Conservation (phyloP, 1,284 basidiomycete species). For the Ustilago bromivora region DNA sequence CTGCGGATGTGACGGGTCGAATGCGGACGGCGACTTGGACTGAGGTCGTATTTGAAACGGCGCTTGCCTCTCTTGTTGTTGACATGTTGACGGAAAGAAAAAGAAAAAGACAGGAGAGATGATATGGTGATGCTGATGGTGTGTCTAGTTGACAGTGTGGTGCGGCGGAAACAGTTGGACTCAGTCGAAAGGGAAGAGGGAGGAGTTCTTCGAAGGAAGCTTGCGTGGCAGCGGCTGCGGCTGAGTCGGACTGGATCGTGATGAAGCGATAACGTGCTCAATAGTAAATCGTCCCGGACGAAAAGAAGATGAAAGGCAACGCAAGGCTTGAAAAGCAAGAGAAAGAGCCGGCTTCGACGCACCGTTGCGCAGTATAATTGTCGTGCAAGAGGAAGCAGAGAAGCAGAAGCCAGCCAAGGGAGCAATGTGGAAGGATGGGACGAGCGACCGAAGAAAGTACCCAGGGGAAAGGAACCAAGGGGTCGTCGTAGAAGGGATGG, state of each 20-base stretch:
- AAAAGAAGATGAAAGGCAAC: background rate
- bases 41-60: slow-evolving; percentile 29
- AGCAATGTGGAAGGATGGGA: background rate
- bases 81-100: slow-evolving; percentile 16
- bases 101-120: too few relatives aligned
- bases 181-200: too few relatives aligned
- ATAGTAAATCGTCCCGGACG: background rate
- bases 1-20: slow-evolving; percentile 84
- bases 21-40: slow-evolving; percentile 81
- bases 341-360: background rate
- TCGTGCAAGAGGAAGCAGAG: background rate
- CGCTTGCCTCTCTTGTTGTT: slow-evolving; percentile 39
- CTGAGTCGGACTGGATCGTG: background rate
- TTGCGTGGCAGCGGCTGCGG: background rate
- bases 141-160: too few relatives aligned
- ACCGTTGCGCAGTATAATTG: background rate
- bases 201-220: too few relatives aligned
- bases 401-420: background rate
- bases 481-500: background rate
- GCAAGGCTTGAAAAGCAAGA: background rate
- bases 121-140: too few relatives aligned
- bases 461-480: background rate
- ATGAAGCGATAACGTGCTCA: background rate
- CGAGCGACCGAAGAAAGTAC: background rate
- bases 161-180: too few relatives aligned